phyloP scores from a whole-genome alignment of 306 rosid species.

The Gillenia trifoliata region DNA sequence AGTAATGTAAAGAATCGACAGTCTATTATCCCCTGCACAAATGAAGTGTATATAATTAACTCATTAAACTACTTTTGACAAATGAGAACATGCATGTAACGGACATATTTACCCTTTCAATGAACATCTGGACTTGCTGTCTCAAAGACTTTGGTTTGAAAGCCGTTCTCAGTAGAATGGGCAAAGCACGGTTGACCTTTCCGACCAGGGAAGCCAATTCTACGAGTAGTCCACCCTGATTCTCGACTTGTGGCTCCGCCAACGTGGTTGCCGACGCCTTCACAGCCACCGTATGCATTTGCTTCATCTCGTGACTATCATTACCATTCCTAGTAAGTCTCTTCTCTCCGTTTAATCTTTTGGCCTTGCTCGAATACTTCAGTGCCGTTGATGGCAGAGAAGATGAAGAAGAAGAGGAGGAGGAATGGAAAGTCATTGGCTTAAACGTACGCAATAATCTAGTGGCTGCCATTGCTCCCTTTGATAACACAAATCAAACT shows the following conservation, averaged over 20 bases:
- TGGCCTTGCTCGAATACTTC: slow-evolving; percentile 4
- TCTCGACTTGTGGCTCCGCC: neutral
- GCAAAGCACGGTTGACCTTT: neutral
- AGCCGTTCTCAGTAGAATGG: slow-evolving; percentile 16
- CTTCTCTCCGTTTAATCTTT: neutral
- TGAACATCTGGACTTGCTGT: slow-evolving; percentile 33
- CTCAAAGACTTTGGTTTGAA: slow-evolving; percentile 4
- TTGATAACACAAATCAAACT: neutral
- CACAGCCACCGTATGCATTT: neutral
- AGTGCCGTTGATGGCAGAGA: slow-evolving; percentile 1
- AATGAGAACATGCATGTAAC: neutral
- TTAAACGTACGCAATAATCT: slow-evolving; percentile 20
- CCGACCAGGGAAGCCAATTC: slow-evolving; percentile 20
- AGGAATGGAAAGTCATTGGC: slow-evolving; percentile 15
- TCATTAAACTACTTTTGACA: neutral
- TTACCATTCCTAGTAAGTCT: neutral
- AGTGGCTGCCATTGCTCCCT: slow-evolving; percentile 31
- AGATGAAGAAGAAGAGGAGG: slow-evolving; percentile 22
- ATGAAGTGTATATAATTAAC: neutral
- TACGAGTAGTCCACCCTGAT: neutral
- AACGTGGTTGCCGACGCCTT: slow-evolving; percentile 13
- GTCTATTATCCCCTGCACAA: slow-evolving; percentile 36
- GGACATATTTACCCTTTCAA: slow-evolving; percentile 34
- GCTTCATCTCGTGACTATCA: slow-evolving; percentile 4
- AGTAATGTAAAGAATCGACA: slow-evolving; percentile 49